Conservation (phyloP, 108 stramenopile species). For the Parietichytrium sp. region DNA sequence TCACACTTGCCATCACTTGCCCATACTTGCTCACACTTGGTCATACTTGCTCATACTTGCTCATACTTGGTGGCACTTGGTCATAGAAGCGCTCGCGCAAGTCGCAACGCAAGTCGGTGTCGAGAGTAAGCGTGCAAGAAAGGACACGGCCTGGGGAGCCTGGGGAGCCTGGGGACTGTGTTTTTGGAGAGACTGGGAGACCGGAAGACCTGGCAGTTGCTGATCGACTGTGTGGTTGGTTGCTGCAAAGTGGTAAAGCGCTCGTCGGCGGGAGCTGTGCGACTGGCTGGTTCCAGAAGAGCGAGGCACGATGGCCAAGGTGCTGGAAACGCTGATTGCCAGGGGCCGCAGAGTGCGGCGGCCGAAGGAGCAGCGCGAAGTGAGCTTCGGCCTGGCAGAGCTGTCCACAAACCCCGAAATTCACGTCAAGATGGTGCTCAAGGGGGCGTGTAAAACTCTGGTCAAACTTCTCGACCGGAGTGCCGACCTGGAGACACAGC, state of each 20-base stretch:
- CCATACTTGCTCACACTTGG: too few species aligned
- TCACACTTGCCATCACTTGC: too few species aligned
- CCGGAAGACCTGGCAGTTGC: background rate
- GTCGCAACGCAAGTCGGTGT: too few species aligned
- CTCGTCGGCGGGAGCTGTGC: background rate
- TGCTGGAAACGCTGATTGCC: conserved; percentile 75
- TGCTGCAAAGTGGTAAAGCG: background rate
- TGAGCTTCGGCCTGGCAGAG: conserved; percentile 76
- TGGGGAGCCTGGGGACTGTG: too few species aligned
- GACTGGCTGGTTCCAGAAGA: background rate
- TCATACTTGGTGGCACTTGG: too few species aligned
- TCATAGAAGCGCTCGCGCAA: too few species aligned
- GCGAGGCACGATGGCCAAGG: conserved; percentile 64
- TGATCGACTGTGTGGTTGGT: background rate
- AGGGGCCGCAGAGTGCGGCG: conserved; percentile 72
- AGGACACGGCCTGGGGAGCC: too few species aligned
- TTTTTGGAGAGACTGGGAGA: background rate
- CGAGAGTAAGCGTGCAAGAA: too few species aligned
- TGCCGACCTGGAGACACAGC: conserved; percentile 75
- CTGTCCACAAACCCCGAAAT: conserved; percentile 68
- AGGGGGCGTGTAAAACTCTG: conserved; percentile 72
- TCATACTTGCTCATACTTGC: too few species aligned
- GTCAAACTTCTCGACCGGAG: conserved; percentile 61
- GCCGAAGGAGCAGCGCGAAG: conserved; percentile 75
- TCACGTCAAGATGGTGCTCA: conserved; percentile 73